A percentile compares a stretch with the other conserved stretches of the same genome.
Evolutionary conservation across 768 basidiomycete genomes (phyloP).

Genomic region (Tulasnella sp.): DNA sequence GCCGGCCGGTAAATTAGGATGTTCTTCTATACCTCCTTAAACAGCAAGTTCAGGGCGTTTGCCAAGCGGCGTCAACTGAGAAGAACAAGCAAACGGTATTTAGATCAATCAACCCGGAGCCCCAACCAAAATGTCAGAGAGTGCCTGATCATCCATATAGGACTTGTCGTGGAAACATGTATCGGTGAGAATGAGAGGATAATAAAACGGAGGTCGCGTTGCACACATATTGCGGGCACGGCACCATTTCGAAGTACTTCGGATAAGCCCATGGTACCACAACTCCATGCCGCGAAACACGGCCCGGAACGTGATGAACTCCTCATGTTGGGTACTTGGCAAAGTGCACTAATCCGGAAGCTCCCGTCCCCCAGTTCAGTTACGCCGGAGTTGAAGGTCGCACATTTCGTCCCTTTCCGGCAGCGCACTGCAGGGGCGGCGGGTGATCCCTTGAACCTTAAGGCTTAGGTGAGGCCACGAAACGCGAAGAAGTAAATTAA

Average conservation of each 20-base stretch:
- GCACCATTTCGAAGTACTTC: neutral
- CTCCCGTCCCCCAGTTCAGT: neutral
- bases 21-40: neutral
- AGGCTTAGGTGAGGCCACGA: neutral
- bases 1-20: neutral
- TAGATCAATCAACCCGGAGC: neutral
- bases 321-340: neutral
- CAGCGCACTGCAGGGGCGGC: neutral
- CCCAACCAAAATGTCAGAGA: neutral
- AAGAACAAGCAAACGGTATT: neutral
- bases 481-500: neutral
- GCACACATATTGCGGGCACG: no score
- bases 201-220: no score
- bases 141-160: neutral
- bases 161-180: neutral
- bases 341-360: neutral
- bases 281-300: neutral
- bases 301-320: neutral
- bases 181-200: neutral
- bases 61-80: constrained; percentile 4
- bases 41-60: neutral
- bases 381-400: neutral
- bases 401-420: neutral
- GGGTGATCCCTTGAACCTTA: neutral
- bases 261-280: neutral